Evolutionary conservation across 1,284 basidiomycete genomes (phyloP).

Genomic region (Ustilago nuda): DNA sequence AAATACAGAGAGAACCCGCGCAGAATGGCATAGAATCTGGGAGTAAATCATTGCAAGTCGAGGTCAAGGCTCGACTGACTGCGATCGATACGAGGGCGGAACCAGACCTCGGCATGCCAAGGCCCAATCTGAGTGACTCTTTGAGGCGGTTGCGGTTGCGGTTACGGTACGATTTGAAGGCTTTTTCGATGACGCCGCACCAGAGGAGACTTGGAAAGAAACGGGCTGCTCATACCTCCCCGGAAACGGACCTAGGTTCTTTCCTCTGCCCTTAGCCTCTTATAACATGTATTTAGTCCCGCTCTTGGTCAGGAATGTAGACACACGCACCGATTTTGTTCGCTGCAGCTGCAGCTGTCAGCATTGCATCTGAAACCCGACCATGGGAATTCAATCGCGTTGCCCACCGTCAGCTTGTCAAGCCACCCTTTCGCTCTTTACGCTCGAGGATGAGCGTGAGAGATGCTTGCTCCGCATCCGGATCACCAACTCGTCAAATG

Average conservation of each 20-base stretch:
- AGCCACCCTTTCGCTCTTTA: background rate
- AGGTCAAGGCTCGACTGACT: background rate
- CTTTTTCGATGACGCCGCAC: no score
- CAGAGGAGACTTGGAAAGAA: no score
- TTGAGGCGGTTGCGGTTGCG: background rate
- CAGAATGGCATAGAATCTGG: background rate
- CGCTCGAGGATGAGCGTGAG: conserved; percentile 8
- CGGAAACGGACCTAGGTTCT: no score
- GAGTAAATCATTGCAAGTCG: background rate
- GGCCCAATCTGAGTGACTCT: background rate
- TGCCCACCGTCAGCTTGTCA: background rate
- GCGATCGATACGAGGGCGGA: conserved; percentile 13
- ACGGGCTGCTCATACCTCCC: no score
- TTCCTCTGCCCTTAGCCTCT: no score
- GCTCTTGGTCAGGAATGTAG: no score
- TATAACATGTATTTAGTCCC: no score
- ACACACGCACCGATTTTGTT: no score
- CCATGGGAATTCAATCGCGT: background rate
- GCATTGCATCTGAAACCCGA: conserved; percentile 14
- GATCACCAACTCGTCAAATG: background rate
- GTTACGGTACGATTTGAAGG: background rate
- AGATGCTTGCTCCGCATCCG: conserved; percentile 2
- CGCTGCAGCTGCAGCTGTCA: conserved; percentile 8
- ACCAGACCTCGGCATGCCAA: conserved; percentile 2
- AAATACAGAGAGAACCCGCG: background rate